Evolutionary conservation across 495 filamentous ascomycete genomes (phyloP), one percentile per base, ranked within the genome.

Genomic region (Rostrohypoxylon terebratum): DNA sequence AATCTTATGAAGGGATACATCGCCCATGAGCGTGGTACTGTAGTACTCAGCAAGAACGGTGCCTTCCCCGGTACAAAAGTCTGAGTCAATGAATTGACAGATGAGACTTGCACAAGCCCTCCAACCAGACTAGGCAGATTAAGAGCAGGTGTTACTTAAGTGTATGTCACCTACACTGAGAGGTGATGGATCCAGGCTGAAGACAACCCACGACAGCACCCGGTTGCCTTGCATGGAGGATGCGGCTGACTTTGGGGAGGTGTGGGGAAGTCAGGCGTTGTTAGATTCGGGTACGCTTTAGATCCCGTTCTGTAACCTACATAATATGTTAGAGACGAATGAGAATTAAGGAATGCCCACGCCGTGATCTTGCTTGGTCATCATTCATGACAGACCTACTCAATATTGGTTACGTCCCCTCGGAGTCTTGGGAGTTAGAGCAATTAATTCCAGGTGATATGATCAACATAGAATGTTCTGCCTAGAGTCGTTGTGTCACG

Each of bases 1-100:
- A 91, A 92, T 61, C 85, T 96, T 13, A 97, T 98, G 91, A 99
- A 98, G 82, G 96, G 96, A 59, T 99, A 99, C 82, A 98, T 99
- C 68, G 89, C 93, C 31, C 93, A 94, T 64, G 94, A 97, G 59
- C 89, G 90, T 51, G 92, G 92, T 62, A 93, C 91, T 58, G 90
- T 98, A 18, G 96, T 99, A 33, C 82, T 99, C 63, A 97, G 92
- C 79, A 97, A 97, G 79, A 89, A 83, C 21, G 93, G 93, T 47
- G 94, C 95, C 3, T 99, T 99, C 77, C 96, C 96, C 1, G 96
- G 95, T n/a, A 99, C 96, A 5, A 92, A 92, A 11, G 90, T 98
- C 55, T 97, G 88, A 91, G 66, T 67, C 66, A 60, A 51, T 44
- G 28, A 33, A 31, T 25, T 51, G 54, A 23, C 57, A 65, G 25